Evolutionary conservation across 164 flowering plant genomes (phyloP), one percentile per base, ranked within the genome.

Genomic region (Tetrastigma voinierianum): DNA sequence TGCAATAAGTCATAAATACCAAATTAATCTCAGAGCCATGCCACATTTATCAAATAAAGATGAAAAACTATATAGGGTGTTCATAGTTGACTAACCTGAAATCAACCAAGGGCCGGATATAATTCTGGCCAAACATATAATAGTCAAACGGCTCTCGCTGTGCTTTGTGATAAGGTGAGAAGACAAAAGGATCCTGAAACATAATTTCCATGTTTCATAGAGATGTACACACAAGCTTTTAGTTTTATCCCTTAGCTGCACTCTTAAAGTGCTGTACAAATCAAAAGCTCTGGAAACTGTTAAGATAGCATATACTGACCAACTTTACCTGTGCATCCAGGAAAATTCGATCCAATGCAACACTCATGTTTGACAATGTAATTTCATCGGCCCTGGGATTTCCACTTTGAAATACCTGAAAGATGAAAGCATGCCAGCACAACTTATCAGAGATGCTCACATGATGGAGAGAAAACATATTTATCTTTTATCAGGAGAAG

Each of bases 111-210:
- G 97, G 93, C 4, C 95, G 85, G 55, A 95, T 87, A 74, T 89
- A 95, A 54, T 84, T 86, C 68, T 92, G 97, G 76, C 93, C 99
- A 76, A 95, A 90, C 79, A 59, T 75, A 74, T 83, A 95, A 69
- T 95, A 95, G 82, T 95, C 99, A 82, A 92, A 88, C 46, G 99
- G 97, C 78, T 87, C 86, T 70, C 99, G 80, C 59, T 86, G 64
- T 59, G 97, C 97, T 77, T 82, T 79, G 77, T 95, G 99, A 78
- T 84, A 60, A 51, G 99, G 81, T 64, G 86, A 25, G 74, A 95
- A 95, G 59, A 62, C 75, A 81, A 80, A 92, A 57, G 99, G 90
- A 17, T 90, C 90, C 99, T 95, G 90, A 71, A 78, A 81, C 51
- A 43, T 40, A 51, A 72, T 60, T 47, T 54, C 49, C 19, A 60